Conservation (phyloP, 139 green algal species). For the Chlamydomonas sp. region DNA sequence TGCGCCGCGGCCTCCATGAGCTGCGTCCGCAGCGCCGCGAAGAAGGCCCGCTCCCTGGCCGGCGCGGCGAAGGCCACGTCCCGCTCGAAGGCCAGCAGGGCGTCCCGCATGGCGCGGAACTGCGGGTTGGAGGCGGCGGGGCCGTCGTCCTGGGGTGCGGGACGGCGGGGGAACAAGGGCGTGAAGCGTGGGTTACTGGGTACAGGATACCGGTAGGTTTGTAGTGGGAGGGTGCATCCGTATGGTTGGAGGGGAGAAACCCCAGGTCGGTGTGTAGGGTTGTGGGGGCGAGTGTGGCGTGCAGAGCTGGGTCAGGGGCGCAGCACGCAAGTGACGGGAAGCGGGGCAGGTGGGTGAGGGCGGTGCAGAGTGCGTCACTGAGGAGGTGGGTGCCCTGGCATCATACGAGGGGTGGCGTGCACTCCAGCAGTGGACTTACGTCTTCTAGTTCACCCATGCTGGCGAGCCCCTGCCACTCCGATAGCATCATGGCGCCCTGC, state of each 20-base stretch:
- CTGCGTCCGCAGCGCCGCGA: constrained; percentile 27
- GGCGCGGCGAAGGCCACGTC: constrained; percentile 22
- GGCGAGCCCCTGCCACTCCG: constrained; percentile 34
- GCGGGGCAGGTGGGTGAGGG: too few relatives aligned
- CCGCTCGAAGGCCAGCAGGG: constrained; percentile 20
- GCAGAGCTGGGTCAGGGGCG: too few relatives aligned
- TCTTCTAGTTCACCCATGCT: constrained; percentile 16
- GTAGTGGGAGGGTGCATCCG: not conserved
- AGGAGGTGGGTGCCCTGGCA: too few relatives aligned
- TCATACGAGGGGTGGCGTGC: too few relatives aligned
- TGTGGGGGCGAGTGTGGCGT: too few relatives aligned
- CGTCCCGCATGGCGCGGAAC: constrained; percentile 19
- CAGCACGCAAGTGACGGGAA: too few relatives aligned
- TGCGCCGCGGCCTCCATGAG: constrained; percentile 19
- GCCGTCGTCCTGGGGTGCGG: not conserved
- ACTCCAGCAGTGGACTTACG: not conserved
- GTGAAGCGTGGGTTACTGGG: not conserved
- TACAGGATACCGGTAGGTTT: not conserved
- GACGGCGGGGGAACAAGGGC: not conserved
- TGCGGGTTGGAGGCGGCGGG: constrained; percentile 5
- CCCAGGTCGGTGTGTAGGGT: not conserved
- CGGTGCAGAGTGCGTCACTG: too few relatives aligned
- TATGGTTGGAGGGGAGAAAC: not conserved
- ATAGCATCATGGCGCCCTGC: constrained; percentile 16
- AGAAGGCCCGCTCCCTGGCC: constrained; percentile 35